These are phyloP conservation scores for Calophaca sinica DNA, from an alignment of 306 rosid genomes.

Conservation along the genomic window DNA sequence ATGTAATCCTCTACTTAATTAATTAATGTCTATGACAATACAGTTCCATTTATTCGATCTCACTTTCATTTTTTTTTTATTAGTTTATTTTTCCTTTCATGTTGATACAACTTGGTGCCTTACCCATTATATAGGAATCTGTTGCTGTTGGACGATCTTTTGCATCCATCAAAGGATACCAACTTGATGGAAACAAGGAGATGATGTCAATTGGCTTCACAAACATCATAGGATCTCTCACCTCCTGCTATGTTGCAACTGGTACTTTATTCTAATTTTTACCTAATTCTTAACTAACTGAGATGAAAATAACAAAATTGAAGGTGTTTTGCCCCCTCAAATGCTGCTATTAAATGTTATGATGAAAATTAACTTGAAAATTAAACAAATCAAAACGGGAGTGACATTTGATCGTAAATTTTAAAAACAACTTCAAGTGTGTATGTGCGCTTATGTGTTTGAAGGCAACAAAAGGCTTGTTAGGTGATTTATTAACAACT, in stretches of 20 bases:
- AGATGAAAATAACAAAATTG: not conserved
- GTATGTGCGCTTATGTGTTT: too few relatives aligned
- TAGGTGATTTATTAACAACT: too few relatives aligned
- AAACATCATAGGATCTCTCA: conserved; percentile 85
- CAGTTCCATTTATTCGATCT: not conserved
- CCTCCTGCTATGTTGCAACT: conserved; percentile 92
- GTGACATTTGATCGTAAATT: too few relatives aligned
- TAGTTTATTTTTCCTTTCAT: not conserved
- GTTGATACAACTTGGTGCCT: not conserved
- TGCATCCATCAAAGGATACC: conserved; percentile 80
- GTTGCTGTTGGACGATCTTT: conserved; percentile 91
- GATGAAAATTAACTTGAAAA: too few relatives aligned
- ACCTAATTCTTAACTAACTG: not conserved
- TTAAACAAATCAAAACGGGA: too few relatives aligned
- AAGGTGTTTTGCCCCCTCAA: not conserved
- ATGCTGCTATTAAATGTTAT: too few relatives aligned
- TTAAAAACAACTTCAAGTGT: too few relatives aligned
- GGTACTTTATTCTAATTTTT: conserved; percentile 55
- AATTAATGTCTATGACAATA: not conserved
- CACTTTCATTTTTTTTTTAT: not conserved
- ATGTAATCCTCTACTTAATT: not conserved
- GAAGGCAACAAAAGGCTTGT: too few relatives aligned
- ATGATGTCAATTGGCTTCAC: conserved; percentile 81
- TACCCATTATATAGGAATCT: conserved; percentile 64
- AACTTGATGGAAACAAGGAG: conserved; percentile 85